Conservation (phyloP, 2,329 filamentous ascomycete genomes). For the Beauveria caledonica region DNA sequence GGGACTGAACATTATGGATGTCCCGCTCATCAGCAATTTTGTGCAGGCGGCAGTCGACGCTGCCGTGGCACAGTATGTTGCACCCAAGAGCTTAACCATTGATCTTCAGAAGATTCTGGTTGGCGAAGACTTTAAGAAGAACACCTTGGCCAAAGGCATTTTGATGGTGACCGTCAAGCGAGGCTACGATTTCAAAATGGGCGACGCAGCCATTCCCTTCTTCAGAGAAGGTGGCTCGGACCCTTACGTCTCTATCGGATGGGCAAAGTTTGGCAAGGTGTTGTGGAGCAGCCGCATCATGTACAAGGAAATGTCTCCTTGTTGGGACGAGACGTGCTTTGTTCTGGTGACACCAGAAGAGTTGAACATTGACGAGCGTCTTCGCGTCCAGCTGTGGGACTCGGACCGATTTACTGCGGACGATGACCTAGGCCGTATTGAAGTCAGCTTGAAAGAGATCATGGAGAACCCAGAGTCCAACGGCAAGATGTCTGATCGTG, state of each 20-base stretch:
- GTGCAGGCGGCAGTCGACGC: conserved; percentile 68
- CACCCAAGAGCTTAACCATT: conserved; percentile 65
- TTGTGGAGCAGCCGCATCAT: conserved; percentile 55
- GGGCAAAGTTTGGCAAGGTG: conserved; percentile 68
- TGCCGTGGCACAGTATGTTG: conserved; percentile 66
- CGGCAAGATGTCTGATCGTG: conserved; percentile 53
- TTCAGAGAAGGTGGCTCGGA: conserved; percentile 56
- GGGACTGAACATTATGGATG: conserved; percentile 64
- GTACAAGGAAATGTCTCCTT: conserved; percentile 55
- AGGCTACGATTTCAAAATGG: conserved; percentile 63
- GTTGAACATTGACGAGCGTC: conserved; percentile 60
- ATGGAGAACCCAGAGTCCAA: conserved; percentile 52
- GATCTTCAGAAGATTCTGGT: conserved; percentile 71
- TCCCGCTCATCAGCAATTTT: conserved; percentile 66
- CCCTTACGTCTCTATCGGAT: conserved; percentile 63
- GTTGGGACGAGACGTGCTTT: conserved; percentile 62
- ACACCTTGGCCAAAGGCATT: conserved; percentile 56
- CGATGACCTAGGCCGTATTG: conserved; percentile 66
- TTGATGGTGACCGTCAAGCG: conserved; percentile 58
- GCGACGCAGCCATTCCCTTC: conserved; percentile 54
- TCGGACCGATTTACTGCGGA: conserved; percentile 65
- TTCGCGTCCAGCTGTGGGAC: conserved; percentile 68
- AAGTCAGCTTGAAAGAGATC: conserved; percentile 56
- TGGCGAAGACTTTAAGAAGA: conserved; percentile 72
- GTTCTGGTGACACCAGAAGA: conserved; percentile 64